Percentiles rank a stretch among this genome's conserved stretches.
Evolutionary conservation across 441 rosid genomes (phyloP).

Genomic region (Pelargonium cotyledonis): DNA sequence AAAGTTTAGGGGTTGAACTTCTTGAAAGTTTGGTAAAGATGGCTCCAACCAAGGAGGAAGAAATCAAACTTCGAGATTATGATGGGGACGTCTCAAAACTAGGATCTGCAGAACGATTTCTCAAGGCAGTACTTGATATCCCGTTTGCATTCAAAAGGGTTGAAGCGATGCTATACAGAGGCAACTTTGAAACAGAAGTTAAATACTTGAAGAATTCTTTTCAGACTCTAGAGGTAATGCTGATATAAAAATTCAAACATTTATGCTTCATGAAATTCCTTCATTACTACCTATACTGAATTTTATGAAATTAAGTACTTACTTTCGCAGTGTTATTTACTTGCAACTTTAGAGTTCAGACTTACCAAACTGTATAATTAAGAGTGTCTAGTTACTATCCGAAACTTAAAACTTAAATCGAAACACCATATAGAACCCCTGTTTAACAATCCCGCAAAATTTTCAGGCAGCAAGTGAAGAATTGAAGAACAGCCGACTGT

Average conservation of each 20-base stretch:
- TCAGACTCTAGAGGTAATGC: slow-evolving; percentile 78
- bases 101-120: slow-evolving; percentile 90
- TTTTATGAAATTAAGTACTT: not conserved
- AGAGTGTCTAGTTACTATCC: not conserved
- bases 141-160: slow-evolving; percentile 93
- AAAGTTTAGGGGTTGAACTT: slow-evolving; percentile 83
- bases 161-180: slow-evolving; percentile 91
- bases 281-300: not conserved
- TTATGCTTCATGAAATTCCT: not conserved
- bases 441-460: not conserved
- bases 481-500: slow-evolving; percentile 76
- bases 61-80: slow-evolving; percentile 80
- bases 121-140: slow-evolving; percentile 77
- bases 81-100: slow-evolving; percentile 61
- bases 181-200: slow-evolving; percentile 86
- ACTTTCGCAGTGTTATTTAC: not conserved
- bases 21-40: slow-evolving; percentile 88
- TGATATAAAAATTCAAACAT: slow-evolving; percentile 6
- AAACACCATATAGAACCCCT: not conserved
- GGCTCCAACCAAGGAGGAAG: slow-evolving; percentile 99
- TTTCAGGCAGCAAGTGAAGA: slow-evolving; percentile 81
- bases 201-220: slow-evolving; percentile 77
- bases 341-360: not conserved
- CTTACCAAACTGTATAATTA: slow-evolving; percentile 1
- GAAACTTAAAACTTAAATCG: not conserved